These are phyloP conservation scores for Xylariales sp. DNA, from an alignment of 2,329 filamentous ascomycete genomes.

Conservation along the genomic window DNA sequence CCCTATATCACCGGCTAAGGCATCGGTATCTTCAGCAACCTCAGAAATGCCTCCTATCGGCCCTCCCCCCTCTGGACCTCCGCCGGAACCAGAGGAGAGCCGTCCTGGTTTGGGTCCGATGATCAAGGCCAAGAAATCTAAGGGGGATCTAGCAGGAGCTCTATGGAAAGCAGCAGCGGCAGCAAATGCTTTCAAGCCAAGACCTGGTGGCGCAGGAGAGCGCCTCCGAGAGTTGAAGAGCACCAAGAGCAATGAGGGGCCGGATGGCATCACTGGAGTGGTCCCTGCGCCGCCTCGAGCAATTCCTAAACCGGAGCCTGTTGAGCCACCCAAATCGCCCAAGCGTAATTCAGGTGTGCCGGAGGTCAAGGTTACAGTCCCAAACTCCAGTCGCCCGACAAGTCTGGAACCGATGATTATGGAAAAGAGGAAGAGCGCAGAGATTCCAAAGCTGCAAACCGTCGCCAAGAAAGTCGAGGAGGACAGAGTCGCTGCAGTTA, in stretches of 20 bases:
- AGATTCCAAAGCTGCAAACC: too few relatives aligned
- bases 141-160: slow-evolving; percentile 67
- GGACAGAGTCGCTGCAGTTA: slow-evolving; percentile 56
- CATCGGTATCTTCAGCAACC: slow-evolving; percentile 14
- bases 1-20: too few relatives aligned
- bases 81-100: slow-evolving; percentile 31
- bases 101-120: slow-evolving; percentile 84
- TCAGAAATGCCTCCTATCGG: slow-evolving; percentile 19
- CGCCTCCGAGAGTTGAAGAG: slow-evolving; percentile 62
- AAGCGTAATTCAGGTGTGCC: slow-evolving; percentile 39
- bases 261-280: slow-evolving; percentile 86
- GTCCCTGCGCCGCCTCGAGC: slow-evolving; percentile 69
- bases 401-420: slow-evolving; percentile 35
- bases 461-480: slow-evolving; percentile 37
- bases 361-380: slow-evolving; percentile 54
- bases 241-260: slow-evolving; percentile 57
- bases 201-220: slow-evolving; percentile 81
- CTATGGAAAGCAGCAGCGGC: slow-evolving; percentile 78
- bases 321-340: slow-evolving; percentile 26
- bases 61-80: slow-evolving; percentile 21
- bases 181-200: slow-evolving; percentile 74
- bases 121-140: slow-evolving; percentile 76
- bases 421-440: slow-evolving; percentile 21
- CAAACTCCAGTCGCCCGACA: slow-evolving; percentile 33
- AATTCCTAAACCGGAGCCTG: slow-evolving; percentile 29